Evolutionary conservation across 495 filamentous ascomycete genomes (phyloP).

Genomic region (Penicillium pulvis): DNA sequence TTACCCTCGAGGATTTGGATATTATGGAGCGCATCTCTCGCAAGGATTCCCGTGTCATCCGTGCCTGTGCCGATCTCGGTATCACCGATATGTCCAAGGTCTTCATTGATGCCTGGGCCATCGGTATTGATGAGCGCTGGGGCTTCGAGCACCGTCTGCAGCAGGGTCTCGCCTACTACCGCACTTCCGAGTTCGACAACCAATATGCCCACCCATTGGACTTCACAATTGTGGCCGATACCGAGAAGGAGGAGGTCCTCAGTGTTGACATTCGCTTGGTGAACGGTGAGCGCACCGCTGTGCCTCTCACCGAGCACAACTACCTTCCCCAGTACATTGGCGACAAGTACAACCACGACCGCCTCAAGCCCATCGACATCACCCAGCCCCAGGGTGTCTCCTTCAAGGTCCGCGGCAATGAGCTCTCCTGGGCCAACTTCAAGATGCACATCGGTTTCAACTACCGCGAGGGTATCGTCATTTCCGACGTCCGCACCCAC

Average conservation of each 20-base stretch:
- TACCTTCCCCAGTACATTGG: constrained; percentile 47
- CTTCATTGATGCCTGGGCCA: constrained; percentile 65
- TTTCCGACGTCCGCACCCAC: constrained; percentile 90
- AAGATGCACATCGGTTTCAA: constrained; percentile 71
- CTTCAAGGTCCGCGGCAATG: constrained; percentile 43
- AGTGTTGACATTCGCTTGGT: constrained; percentile 90
- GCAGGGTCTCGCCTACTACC: constrained; percentile 45
- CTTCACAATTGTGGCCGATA: constrained; percentile 47
- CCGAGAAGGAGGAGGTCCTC: constrained; percentile 90
- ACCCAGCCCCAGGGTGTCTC: constrained; percentile 43
- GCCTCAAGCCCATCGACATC: constrained; percentile 43
- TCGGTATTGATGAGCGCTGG: constrained; percentile 43
- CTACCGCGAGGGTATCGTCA: constrained; percentile 89
- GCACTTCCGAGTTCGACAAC: constrained; percentile 50
- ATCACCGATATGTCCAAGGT: constrained; percentile 87
- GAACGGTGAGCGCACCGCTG: constrained; percentile 62
- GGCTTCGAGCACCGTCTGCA: constrained; percentile 41
- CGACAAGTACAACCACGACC: constrained; percentile 37
- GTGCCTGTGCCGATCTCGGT: constrained; percentile 80
- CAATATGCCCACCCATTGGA: constrained; percentile 45
- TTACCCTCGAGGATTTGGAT: constrained; percentile 86
- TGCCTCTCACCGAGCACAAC: constrained; percentile 55
- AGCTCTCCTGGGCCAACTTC: constrained; percentile 40
- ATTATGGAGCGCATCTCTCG: constrained; percentile 76
- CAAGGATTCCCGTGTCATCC: constrained; percentile 78